Base-by-base conservation (phyloP, 108 stramenopile genomes). In the Fragilaria crotonensis region DNA sequence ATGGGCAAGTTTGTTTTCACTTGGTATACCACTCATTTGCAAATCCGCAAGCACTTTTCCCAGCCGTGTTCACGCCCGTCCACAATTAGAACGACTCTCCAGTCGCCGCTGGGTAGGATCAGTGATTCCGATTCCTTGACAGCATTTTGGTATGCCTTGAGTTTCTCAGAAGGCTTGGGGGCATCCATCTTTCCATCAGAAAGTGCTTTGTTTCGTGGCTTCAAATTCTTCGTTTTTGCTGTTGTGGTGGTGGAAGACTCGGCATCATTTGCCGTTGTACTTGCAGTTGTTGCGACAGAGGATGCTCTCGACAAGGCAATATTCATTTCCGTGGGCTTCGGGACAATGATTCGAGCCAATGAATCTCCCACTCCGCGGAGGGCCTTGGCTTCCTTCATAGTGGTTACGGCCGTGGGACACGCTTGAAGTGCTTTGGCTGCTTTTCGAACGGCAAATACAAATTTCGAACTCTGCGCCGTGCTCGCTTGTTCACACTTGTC, bases 1-100 rank as follows among this genome's bases (percentile, higher is more conserved):
- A 83, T 83, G 0, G 81, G 74, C 21, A 83, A 52, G 2, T 50
- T 77, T 74, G 57, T 68, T 60, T 52, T 83, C 77, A 41, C 64
- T 59, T 11, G 74, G 74, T 52, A 83, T 73, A 9, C 75, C 75
- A 21, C 60, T 59, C 45, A 54, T 27, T 45, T 62, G 62, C 54
- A 59, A 66, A 22, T 63, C 54, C 26, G 67, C 47, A 2, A 62
- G 50, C 0, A 79, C 62, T 3, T 76, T 29, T 76, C 48, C 9
- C 57, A 56, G 21, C 67, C 60, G 26, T 60, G 74, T 66, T 83
- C 81, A 41, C 81, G 62, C 4, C 25, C 31, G 48, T 83, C 81
- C 20, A 83, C 46, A 2, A 79, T 48, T 29, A 83, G 54, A 0
- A 73, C 51, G 14, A 79, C 75, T 56, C 55, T 71, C 81, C 81